Evolutionary conservation across 1,139 yeast species (phyloP), one percentile per base, ranked within the genome.

Genomic region (Arxiozyma slooffiae): DNA sequence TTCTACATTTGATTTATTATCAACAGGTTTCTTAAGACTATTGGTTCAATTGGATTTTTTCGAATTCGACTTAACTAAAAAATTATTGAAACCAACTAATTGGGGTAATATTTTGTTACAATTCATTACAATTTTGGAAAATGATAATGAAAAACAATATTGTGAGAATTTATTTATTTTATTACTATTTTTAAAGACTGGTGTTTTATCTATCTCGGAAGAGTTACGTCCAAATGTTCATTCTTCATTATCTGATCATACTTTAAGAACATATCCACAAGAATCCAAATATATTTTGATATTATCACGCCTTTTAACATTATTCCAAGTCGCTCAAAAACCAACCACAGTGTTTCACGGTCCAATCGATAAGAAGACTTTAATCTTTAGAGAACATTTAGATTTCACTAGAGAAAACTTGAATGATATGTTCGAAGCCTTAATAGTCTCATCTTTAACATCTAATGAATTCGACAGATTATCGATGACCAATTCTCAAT

Each of bases 321-420:
- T 82, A 44, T 75, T 78, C 52, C 74, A 73, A 55, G 70, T 81
- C 42, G 72, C 76, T 21, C 79, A 81, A 56, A 71, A 67, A 23
- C 82, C 85, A 5, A 75, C 78, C 38, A 80, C 80, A 55, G 40
- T 43, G 22, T 77, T 82, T 62, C 78, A 79, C 52, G 92, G 92
- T 0, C 90, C 92, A 5, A 71, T 85, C 43, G 83, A 86, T 23
- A 75, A 84, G 54, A 74, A 76, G 49, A 71, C 85, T 38, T 70
- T 84, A 50, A 74, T 78, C 43, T 85, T 84, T 63, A 77, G 92
- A 62, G 82, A 89, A 17, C 81, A 82, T 52, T 66, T 83, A 48
- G 75, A 80, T 52, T 77, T 78, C 49, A 68, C 85, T 47, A 74
- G 75, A 38, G 68, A 67, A 20, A 74, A 75, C 47, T 66, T 81